Conservation (phyloP, 192 early-diverging fungal species). For the Radiomyces spectabilis region DNA sequence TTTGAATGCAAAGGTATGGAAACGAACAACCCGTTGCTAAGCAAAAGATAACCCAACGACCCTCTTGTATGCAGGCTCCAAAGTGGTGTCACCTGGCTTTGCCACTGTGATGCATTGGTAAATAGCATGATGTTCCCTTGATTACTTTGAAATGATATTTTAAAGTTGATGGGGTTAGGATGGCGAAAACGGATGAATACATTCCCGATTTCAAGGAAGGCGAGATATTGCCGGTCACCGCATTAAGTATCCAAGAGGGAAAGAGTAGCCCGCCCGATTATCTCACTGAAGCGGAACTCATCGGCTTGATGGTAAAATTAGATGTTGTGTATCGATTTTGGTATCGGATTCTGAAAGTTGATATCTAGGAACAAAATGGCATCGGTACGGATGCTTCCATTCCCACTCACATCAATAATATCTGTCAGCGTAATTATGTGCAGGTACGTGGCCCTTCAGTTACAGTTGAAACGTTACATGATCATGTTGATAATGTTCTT, state of each 20-base stretch:
- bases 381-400: conserved; percentile 51
- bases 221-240: conserved; percentile 9
- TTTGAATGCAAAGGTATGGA: conserved; percentile 33
- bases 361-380: conserved; percentile 38
- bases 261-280: conserved; percentile 46
- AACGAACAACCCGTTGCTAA: neutral
- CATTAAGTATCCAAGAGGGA: conserved; percentile 32
- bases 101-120: conserved; percentile 36
- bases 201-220: conserved; percentile 25
- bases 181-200: conserved; percentile 27
- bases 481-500: no score
- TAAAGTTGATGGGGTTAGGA: neutral
- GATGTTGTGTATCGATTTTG: no score
- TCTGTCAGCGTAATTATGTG: conserved; percentile 44
- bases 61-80: neutral
- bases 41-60: neutral
- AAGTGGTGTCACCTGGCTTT: conserved; percentile 28
- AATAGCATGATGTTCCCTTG: neutral
- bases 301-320: conserved; percentile 30
- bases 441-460: conserved; percentile 28
- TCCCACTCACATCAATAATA: conserved; percentile 45
- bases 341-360: no score
- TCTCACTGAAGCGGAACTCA: conserved; percentile 41
- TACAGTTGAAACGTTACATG: no score
- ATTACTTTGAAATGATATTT: neutral